Evolutionary conservation across 129 eudicot species (phyloP).

Genomic region (Erigeron canadensis): DNA sequence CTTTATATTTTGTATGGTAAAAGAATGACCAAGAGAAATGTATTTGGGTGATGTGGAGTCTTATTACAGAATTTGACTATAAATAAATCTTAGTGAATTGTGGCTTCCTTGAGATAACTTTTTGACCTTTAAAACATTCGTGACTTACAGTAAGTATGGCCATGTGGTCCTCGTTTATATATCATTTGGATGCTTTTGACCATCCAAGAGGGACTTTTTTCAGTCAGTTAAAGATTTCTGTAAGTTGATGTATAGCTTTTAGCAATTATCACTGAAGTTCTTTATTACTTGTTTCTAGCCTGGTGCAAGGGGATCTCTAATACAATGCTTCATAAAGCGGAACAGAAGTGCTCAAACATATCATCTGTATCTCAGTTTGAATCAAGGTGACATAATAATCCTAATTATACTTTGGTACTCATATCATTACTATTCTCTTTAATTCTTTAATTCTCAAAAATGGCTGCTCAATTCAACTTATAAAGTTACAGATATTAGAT

Average conservation of each 20-base stretch:
- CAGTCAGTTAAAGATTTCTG: too few relatives aligned
- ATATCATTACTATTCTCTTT: background rate
- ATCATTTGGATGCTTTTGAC: too few relatives aligned
- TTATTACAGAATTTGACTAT: too few relatives aligned
- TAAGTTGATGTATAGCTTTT: background rate
- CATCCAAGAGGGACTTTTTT: too few relatives aligned
- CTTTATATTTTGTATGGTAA: too few relatives aligned
- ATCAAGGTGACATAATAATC: slow-evolving; percentile 48
- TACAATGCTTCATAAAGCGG: slow-evolving; percentile 81
- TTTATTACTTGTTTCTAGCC: slow-evolving; percentile 51
- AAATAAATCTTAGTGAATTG: too few relatives aligned
- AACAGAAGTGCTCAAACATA: slow-evolving; percentile 69
- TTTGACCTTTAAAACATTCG: too few relatives aligned
- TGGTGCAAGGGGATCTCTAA: slow-evolving; percentile 75
- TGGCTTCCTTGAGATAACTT: too few relatives aligned
- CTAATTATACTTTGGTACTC: background rate
- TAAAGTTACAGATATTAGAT: background rate
- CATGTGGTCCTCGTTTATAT: background rate
- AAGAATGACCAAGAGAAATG: too few relatives aligned
- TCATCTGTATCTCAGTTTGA: slow-evolving; percentile 64
- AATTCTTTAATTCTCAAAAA: background rate
- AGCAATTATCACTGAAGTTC: background rate
- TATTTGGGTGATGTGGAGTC: too few relatives aligned
- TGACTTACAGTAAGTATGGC: too few relatives aligned
- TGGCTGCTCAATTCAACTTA: slow-evolving; percentile 2